These are phyloP conservation scores for Stenocarpella maydis DNA, from an alignment of 2,329 filamentous ascomycete genomes.

Conservation along the genomic window DNA sequence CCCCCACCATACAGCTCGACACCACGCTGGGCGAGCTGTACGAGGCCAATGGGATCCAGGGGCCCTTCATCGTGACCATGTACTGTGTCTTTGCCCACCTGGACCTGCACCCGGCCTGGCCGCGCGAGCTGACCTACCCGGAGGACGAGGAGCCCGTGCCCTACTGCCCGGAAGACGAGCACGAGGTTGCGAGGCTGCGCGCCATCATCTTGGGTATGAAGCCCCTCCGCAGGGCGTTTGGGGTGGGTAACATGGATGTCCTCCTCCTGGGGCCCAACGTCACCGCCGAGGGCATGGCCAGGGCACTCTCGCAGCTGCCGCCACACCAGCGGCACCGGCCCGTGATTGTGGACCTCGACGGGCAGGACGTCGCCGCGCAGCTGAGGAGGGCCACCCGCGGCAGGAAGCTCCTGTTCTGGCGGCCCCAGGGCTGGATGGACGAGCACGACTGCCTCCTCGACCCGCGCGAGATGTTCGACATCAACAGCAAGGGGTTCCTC, in stretches of 20 bases:
- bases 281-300: slow-evolving; percentile 34
- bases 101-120: slow-evolving; percentile 39
- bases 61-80: slow-evolving; percentile 39
- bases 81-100: slow-evolving; percentile 40
- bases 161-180: slow-evolving; percentile 32
- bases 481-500: slow-evolving; percentile 40
- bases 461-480: slow-evolving; percentile 37
- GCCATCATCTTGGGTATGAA: slow-evolving; percentile 39
- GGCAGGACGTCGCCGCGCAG: slow-evolving; percentile 16
- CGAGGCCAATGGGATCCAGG: slow-evolving; percentile 37
- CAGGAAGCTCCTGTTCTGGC: slow-evolving; percentile 39
- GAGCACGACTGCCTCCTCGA: slow-evolving; percentile 38
- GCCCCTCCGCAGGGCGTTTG: slow-evolving; percentile 39
- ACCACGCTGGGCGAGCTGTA: slow-evolving; percentile 39
- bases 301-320: slow-evolving; percentile 37
- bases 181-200: slow-evolving; percentile 36
- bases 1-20: slow-evolving; percentile 34
- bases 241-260: slow-evolving; percentile 39
- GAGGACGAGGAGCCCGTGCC: slow-evolving; percentile 41
- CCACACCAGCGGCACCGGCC: slow-evolving; percentile 38
- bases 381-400: slow-evolving; percentile 29
- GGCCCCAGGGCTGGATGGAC: slow-evolving; percentile 40
- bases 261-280: slow-evolving; percentile 38
- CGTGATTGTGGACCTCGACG: slow-evolving; percentile 35
- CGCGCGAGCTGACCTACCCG: slow-evolving; percentile 37